Conservation (phyloP, 805 yeast genomes). For the Myxozyma udenii region DNA sequence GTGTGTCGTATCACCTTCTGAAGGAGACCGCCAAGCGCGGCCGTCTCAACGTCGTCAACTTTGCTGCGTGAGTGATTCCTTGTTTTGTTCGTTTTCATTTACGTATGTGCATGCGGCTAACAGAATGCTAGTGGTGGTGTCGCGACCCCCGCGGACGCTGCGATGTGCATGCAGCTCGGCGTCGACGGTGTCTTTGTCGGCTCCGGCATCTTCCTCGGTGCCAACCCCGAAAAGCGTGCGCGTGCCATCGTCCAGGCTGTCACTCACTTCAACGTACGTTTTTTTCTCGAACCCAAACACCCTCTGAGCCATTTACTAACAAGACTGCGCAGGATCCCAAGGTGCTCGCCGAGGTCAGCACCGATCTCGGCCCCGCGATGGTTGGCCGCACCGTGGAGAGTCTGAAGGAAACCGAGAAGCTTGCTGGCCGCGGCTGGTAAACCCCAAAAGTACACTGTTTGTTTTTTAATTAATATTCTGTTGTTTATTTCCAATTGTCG, state of each 20-base stretch:
- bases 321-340: constrained; percentile 46
- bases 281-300: background rate
- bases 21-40: constrained; percentile 51
- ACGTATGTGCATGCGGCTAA: background rate
- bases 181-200: constrained; percentile 77
- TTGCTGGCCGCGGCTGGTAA: constrained; percentile 32
- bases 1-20: constrained; percentile 59
- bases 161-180: constrained; percentile 76
- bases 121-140: constrained; percentile 57
- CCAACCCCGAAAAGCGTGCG: constrained; percentile 70
- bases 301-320: background rate
- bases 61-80: constrained; percentile 52
- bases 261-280: constrained; percentile 51
- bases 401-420: constrained; percentile 45
- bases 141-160: constrained; percentile 86
- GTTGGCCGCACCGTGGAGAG: constrained; percentile 62
- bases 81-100: background rate
- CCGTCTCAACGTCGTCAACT: constrained; percentile 75
- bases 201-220: constrained; percentile 73
- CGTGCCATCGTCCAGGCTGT: constrained; percentile 78
- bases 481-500: too few relatives aligned
- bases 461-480: too few relatives aligned
- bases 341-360: constrained; percentile 60
- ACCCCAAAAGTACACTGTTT: background rate
- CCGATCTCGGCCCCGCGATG: constrained; percentile 73